phyloP scores from a whole-genome alignment of 805 yeast genomes.

The Hanseniaspora mollemarum region DNA sequence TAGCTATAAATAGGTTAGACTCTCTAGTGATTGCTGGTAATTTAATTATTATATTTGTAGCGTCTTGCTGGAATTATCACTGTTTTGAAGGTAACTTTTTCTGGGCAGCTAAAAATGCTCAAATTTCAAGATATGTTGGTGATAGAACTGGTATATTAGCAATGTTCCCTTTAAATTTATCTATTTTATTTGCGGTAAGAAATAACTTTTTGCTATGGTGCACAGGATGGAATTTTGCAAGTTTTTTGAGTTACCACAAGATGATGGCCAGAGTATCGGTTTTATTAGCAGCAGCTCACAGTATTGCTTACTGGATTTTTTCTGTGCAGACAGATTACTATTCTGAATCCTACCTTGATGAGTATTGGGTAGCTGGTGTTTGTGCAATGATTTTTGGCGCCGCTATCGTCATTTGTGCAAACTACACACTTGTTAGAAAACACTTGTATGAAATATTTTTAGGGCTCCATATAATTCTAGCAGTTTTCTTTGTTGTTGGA shows the following conservation, averaged over 20 bases:
- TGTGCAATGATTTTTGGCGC: constrained; percentile 22
- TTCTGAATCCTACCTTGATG: neutral
- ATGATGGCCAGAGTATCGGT: constrained; percentile 39
- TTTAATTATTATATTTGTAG: neutral
- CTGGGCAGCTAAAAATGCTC: constrained; percentile 16
- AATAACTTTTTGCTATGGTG: constrained; percentile 53
- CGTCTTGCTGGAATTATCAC: constrained; percentile 1
- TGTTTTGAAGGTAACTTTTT: constrained; percentile 6
- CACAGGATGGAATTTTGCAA: constrained; percentile 52
- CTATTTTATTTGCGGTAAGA: constrained; percentile 55
- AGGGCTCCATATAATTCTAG: constrained; percentile 34
- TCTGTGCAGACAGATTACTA: neutral
- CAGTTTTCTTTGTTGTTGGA: constrained; percentile 34
- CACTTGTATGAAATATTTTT: constrained; percentile 37
- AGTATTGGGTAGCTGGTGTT: constrained; percentile 8
- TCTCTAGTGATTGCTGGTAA: neutral
- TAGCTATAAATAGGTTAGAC: neutral
- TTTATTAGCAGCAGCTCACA: neutral
- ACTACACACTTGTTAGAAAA: constrained; percentile 33
- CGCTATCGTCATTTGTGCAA: constrained; percentile 33
- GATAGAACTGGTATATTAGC: constrained; percentile 43
- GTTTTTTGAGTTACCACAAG: constrained; percentile 54
- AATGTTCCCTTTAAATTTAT: constrained; percentile 41
- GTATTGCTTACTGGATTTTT: constrained; percentile 6
- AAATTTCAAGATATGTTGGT: constrained; percentile 30